A percentile compares a stretch with the other conserved stretches of the same genome.
These are phyloP conservation scores for Pisolithus sp. DNA, from an alignment of 768 basidiomycete species.

Conservation along the genomic window DNA sequence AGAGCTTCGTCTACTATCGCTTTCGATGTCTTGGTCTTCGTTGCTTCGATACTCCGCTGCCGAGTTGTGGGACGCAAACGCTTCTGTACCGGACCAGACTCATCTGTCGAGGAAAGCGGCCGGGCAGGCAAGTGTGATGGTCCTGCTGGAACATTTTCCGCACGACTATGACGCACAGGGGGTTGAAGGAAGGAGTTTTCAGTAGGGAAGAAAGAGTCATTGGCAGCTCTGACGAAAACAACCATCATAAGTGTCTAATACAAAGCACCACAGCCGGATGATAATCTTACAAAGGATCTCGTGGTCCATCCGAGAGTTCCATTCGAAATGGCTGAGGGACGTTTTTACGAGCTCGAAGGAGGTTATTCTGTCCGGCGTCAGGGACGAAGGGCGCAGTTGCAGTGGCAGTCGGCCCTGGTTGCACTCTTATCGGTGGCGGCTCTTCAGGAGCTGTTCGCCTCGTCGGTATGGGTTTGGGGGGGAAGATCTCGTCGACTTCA, in stretches of 20 bases:
- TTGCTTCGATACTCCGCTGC: conserved; percentile 42
- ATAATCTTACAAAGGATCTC: conserved; percentile 56
- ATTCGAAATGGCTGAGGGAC: conserved; percentile 53
- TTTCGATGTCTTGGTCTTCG: conserved; percentile 57
- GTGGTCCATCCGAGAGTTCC: conserved; percentile 42
- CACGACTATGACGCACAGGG: conserved; percentile 36
- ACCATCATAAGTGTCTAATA: not conserved
- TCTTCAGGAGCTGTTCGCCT: conserved; percentile 53
- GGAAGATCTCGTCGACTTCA: conserved; percentile 68
- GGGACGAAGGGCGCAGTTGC: conserved; percentile 75
- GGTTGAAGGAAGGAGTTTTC: conserved; percentile 55
- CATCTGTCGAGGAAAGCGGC: conserved; percentile 78
- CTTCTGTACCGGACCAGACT: conserved; percentile 73
- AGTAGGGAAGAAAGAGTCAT: conserved; percentile 47
- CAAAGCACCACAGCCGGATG: not conserved
- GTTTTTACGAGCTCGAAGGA: conserved; percentile 54
- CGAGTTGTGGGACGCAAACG: conserved; percentile 60
- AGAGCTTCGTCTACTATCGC: conserved; percentile 58
- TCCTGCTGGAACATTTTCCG: conserved; percentile 35
- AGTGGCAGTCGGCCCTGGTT: conserved; percentile 48
- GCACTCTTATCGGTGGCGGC: conserved; percentile 27
- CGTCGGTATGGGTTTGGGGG: conserved; percentile 51
- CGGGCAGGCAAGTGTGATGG: conserved; percentile 47
- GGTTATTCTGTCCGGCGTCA: conserved; percentile 49
- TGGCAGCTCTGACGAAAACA: conserved; percentile 39